These are phyloP conservation scores for Sophora flavescens DNA, from an alignment of 306 rosid species.

Conservation along the genomic window DNA sequence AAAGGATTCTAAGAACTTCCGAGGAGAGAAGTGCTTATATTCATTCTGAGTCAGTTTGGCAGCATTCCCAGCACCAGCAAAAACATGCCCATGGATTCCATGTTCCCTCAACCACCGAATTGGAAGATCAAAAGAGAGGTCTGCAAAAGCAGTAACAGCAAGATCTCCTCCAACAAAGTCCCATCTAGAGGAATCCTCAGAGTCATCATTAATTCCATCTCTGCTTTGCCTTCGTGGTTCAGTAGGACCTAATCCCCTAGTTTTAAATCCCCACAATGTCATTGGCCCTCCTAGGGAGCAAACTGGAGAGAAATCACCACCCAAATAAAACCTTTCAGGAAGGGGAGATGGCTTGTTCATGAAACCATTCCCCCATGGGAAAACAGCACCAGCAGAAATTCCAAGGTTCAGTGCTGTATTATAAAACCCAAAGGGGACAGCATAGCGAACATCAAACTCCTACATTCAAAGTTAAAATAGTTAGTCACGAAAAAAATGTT, in stretches of 20 bases:
- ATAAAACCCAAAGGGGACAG: conserved; percentile 84
- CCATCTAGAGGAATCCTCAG: conserved; percentile 60
- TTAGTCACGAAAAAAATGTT: conserved; percentile 37
- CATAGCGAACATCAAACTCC: conserved; percentile 94
- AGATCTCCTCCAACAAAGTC: conserved; percentile 96
- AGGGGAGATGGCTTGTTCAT: conserved; percentile 84
- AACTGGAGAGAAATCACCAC: conserved; percentile 97
- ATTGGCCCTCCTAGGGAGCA: conserved; percentile 86
- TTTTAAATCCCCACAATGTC: conserved; percentile 88
- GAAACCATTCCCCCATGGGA: conserved; percentile 92
- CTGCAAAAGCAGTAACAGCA: conserved; percentile 93
- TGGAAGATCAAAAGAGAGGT: conserved; percentile 93
- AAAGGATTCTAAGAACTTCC: conserved; percentile 75
- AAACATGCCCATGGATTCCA: conserved; percentile 92
- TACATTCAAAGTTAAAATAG: conserved; percentile 49
- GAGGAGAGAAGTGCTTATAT: conserved; percentile 69
- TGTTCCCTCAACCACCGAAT: conserved; percentile 83
- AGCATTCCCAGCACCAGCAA: conserved; percentile 91
- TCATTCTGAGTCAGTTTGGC: conserved; percentile 85
- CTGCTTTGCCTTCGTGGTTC: conserved; percentile 73
- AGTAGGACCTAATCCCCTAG: conserved; percentile 90
- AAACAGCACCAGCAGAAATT: conserved; percentile 77
- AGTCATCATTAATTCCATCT: conserved; percentile 56
- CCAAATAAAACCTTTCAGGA: conserved; percentile 93
- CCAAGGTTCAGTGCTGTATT: conserved; percentile 90